These are phyloP conservation scores for Epichloe bromicola DNA, from an alignment of 2,329 filamentous ascomycete genomes.

Conservation along the genomic window DNA sequence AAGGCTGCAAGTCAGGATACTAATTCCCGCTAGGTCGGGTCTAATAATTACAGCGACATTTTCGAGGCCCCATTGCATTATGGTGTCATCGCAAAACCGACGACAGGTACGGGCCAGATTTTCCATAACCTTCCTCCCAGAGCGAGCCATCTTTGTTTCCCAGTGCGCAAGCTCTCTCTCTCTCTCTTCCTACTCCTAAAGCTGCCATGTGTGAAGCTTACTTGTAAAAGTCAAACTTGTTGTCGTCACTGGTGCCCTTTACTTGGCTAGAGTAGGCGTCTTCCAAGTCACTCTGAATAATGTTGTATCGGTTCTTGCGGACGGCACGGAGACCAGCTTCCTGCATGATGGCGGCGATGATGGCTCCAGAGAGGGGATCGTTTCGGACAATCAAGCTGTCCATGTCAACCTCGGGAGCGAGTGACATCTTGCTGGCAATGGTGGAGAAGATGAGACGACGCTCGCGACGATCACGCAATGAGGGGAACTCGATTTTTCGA, in stretches of 20 bases:
- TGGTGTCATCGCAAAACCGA: too few species aligned
- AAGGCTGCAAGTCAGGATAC: neutral
- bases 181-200: neutral
- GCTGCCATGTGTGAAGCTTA: slow-evolving; percentile 25
- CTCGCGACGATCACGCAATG: slow-evolving; percentile 82
- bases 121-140: too few species aligned
- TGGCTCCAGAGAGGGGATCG: slow-evolving; percentile 84
- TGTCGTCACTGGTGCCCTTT: slow-evolving; percentile 56
- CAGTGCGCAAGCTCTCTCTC: neutral
- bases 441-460: slow-evolving; percentile 92
- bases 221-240: slow-evolving; percentile 89
- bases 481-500: slow-evolving; percentile 98
- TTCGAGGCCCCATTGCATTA: neutral
- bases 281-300: slow-evolving; percentile 92
- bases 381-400: slow-evolving; percentile 95
- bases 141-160: too few species aligned
- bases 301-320: slow-evolving; percentile 97
- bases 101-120: too few species aligned
- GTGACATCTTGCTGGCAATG: slow-evolving; percentile 94
- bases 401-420: slow-evolving; percentile 91
- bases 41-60: neutral
- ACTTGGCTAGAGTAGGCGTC: slow-evolving; percentile 96
- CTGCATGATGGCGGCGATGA: slow-evolving; percentile 99
- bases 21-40: neutral
- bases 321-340: slow-evolving; percentile 90